phyloP scores from a whole-genome alignment of 1,139 yeast genomes.

The Diutina neorugosa region DNA sequence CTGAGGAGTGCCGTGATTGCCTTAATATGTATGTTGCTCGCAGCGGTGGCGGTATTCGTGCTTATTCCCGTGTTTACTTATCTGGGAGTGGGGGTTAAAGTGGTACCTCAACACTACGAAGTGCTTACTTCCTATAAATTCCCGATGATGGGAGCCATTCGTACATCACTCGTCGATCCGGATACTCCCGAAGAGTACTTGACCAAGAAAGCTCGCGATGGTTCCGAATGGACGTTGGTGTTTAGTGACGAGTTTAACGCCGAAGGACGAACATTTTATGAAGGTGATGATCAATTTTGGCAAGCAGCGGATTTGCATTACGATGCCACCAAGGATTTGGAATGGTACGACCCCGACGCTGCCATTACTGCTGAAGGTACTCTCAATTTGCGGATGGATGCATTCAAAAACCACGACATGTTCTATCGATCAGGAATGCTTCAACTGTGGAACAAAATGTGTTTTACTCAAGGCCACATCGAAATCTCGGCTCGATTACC shows the following conservation, averaged over 20 bases:
- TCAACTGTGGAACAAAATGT: constrained; percentile 74
- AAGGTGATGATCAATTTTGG: constrained; percentile 79
- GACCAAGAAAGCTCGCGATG: constrained; percentile 34
- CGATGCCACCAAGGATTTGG: constrained; percentile 71
- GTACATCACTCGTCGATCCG: constrained; percentile 56
- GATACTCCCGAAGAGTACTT: constrained; percentile 58
- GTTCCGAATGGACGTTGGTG: constrained; percentile 54
- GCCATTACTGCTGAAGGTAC: constrained; percentile 58
- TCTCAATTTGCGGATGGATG: constrained; percentile 56
- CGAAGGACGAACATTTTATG: constrained; percentile 74
- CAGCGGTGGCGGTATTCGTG: constrained; percentile 13
- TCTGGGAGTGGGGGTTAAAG: constrained; percentile 11
- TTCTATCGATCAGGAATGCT: constrained; percentile 78
- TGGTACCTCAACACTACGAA: constrained; percentile 23
- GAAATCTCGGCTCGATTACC: constrained; percentile 67
- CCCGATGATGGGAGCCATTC: constrained; percentile 47
- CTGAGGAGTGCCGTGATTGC: constrained; percentile 14
- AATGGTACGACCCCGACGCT: constrained; percentile 87
- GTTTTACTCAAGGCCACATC: constrained; percentile 65
- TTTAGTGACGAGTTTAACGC: constrained; percentile 79
- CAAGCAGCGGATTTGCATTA: constrained; percentile 66
- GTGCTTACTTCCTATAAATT: constrained; percentile 45
- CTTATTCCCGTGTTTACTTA: constrained; percentile 16
- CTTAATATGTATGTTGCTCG: constrained; percentile 10
- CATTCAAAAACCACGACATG: constrained; percentile 56